Conservation (phyloP, 352 stramenopile genomes). For the Phytopythium oedochilum region DNA sequence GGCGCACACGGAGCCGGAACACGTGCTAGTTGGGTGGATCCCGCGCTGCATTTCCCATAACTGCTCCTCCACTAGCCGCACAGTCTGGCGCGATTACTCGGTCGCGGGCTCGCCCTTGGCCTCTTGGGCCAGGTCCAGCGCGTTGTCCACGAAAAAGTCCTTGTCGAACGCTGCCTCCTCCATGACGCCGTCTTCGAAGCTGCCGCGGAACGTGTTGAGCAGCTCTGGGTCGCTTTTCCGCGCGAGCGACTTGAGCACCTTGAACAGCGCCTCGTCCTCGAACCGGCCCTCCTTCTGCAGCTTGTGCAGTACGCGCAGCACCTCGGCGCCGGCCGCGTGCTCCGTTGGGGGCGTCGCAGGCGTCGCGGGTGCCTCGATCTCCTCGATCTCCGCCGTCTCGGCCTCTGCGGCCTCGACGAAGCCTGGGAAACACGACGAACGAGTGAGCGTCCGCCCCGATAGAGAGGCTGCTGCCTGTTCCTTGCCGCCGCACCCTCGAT, state of each 20-base stretch:
- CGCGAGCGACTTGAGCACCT: constrained; percentile 80
- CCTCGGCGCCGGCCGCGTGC: constrained; percentile 48
- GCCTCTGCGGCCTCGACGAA: constrained; percentile 19
- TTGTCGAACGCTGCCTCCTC: constrained; percentile 66
- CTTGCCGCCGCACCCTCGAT: constrained; percentile 45
- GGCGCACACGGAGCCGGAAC: not conserved
- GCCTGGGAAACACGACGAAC: constrained; percentile 8
- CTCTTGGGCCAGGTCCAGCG: constrained; percentile 74
- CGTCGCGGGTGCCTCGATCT: constrained; percentile 15
- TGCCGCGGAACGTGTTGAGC: constrained; percentile 76
- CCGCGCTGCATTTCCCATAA: not conserved
- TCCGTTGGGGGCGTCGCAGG: constrained; percentile 11
- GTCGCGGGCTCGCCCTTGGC: constrained; percentile 11
- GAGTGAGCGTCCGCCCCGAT: not conserved
- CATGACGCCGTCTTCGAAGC: constrained; percentile 51
- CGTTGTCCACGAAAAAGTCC: constrained; percentile 82
- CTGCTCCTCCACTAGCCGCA: not conserved
- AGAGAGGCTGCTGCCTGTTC: not conserved
- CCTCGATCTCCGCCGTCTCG: constrained; percentile 16
- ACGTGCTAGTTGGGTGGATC: not conserved
- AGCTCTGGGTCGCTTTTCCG: constrained; percentile 79
- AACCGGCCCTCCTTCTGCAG: constrained; percentile 81
- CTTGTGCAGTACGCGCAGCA: constrained; percentile 70
- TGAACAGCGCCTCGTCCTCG: constrained; percentile 55
- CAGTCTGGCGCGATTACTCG: not conserved